phyloP scores from a whole-genome alignment of 805 yeast species.

The Ogataea philodendri region DNA sequence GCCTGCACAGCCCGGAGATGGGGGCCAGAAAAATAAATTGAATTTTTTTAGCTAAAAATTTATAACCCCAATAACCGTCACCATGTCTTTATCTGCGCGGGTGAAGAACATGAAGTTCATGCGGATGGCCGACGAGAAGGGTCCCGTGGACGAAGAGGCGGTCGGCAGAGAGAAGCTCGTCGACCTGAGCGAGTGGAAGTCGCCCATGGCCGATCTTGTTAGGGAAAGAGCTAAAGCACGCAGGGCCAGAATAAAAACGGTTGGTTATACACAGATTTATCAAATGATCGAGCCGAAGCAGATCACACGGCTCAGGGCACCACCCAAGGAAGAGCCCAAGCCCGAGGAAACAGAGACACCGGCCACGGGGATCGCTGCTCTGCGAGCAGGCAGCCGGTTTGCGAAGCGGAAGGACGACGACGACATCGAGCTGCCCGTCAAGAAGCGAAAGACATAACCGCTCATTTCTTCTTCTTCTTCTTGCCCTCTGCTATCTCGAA shows the following conservation, averaged over 20 bases:
- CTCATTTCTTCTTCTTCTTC: slow-evolving; percentile 29
- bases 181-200: slow-evolving; percentile 56
- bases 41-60: slow-evolving; percentile 3
- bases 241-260: slow-evolving; percentile 19
- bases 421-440: slow-evolving; percentile 15
- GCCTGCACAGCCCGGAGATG: slow-evolving; percentile 12
- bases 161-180: slow-evolving; percentile 27
- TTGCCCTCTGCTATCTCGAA: slow-evolving; percentile 34
- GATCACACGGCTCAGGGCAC: slow-evolving; percentile 24
- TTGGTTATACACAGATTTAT: slow-evolving; percentile 32
- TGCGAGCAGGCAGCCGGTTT: slow-evolving; percentile 9
- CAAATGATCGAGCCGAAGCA: slow-evolving; percentile 11
- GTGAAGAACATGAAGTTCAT: slow-evolving; percentile 84
- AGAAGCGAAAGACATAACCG: slow-evolving; percentile 19
- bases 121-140: slow-evolving; percentile 42
- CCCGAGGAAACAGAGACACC: slow-evolving; percentile 2
- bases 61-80: not conserved
- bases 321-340: slow-evolving; percentile 18
- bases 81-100: slow-evolving; percentile 51
- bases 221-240: slow-evolving; percentile 22
- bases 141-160: slow-evolving; percentile 34
- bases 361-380: slow-evolving; percentile 6
- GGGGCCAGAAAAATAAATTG: slow-evolving; percentile 1
- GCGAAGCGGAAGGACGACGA: slow-evolving; percentile 6
- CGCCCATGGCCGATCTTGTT: slow-evolving; percentile 35